Conservation (phyloP, 176 grass and related monocot genomes). For the Melocanna baccifera region DNA sequence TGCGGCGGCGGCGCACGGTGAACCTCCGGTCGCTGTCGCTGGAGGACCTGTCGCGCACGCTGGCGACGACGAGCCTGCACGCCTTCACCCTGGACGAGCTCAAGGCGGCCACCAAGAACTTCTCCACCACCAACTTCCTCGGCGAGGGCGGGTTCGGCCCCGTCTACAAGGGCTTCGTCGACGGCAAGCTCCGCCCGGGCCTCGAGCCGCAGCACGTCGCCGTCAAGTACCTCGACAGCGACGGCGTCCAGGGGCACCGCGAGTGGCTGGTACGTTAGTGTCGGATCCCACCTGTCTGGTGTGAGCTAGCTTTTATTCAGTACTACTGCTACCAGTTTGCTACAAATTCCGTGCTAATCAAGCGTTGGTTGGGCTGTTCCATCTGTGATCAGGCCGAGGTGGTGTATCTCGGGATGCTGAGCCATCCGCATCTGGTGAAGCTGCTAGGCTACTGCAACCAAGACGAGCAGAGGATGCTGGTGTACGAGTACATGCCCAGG, state of each 20-base stretch:
- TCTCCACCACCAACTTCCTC: conserved; percentile 67
- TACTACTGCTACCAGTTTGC: background rate
- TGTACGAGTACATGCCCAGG: conserved; percentile 86
- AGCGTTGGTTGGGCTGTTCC: background rate
- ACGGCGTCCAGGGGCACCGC: conserved; percentile 71
- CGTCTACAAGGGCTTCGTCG: conserved; percentile 84
- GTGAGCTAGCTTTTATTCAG: background rate
- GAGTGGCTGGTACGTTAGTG: conserved; percentile 74
- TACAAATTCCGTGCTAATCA: background rate
- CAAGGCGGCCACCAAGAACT: conserved; percentile 61
- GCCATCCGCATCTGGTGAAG: conserved; percentile 77
- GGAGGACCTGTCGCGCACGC: conserved; percentile 72
- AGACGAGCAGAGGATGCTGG: conserved; percentile 89
- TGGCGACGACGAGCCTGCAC: conserved; percentile 67
- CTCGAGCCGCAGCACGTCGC: conserved; percentile 72
- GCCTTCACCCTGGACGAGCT: conserved; percentile 85
- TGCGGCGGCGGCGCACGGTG: conserved; percentile 35
- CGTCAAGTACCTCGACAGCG: conserved; percentile 88
- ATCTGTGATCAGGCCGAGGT: conserved; percentile 60
- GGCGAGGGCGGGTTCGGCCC: conserved; percentile 90
- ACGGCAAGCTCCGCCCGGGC: conserved; percentile 43
- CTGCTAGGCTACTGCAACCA: conserved; percentile 83
- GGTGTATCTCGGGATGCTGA: conserved; percentile 80
- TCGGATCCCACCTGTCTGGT: background rate
- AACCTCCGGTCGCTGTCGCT: conserved; percentile 59